A percentile compares a stretch with the other conserved stretches of the same genome.
Conservation (phyloP, 2,329 filamentous ascomycete species). For the Colletotrichum sp. region DNA sequence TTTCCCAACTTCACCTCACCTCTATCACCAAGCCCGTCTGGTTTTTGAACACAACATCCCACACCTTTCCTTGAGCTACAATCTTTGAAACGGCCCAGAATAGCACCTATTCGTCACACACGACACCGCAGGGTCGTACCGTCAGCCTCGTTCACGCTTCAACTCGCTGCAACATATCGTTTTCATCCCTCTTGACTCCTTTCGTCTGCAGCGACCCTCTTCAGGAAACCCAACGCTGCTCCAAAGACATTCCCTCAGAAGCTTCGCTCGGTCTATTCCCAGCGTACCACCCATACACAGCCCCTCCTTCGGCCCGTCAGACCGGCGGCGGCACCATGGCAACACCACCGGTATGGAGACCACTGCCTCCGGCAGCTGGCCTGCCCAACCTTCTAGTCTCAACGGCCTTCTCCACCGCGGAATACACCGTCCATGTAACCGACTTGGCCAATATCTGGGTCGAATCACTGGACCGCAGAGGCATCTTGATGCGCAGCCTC, state of each 20-base stretch:
- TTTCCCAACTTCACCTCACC: not conserved
- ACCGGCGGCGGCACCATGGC: slow-evolving; percentile 29
- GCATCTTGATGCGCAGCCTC: slow-evolving; percentile 67
- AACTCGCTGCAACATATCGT: not conserved
- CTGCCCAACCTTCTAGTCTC: slow-evolving; percentile 70
- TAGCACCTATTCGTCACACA: not conserved
- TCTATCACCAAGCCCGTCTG: not conserved
- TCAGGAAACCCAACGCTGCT: not conserved
- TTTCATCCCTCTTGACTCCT: not conserved
- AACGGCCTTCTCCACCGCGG: slow-evolving; percentile 54
- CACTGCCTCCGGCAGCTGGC: slow-evolving; percentile 45
- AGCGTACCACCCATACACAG: not conserved
- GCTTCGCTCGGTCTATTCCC: not conserved
- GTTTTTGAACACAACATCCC: not conserved
- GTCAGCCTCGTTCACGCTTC: not conserved
- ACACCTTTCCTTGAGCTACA: not conserved
- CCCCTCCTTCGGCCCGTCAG: not conserved
- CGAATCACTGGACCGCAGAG: slow-evolving; percentile 66
- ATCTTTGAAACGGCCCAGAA: not conserved
- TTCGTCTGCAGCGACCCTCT: not conserved
- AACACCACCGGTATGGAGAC: slow-evolving; percentile 47
- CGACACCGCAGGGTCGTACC: not conserved
- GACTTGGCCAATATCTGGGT: slow-evolving; percentile 78
- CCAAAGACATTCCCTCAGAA: not conserved
- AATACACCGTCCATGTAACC: slow-evolving; percentile 71